phyloP scores from a whole-genome alignment of 2,329 filamentous ascomycete species.

The Epichloe glyceriae region DNA sequence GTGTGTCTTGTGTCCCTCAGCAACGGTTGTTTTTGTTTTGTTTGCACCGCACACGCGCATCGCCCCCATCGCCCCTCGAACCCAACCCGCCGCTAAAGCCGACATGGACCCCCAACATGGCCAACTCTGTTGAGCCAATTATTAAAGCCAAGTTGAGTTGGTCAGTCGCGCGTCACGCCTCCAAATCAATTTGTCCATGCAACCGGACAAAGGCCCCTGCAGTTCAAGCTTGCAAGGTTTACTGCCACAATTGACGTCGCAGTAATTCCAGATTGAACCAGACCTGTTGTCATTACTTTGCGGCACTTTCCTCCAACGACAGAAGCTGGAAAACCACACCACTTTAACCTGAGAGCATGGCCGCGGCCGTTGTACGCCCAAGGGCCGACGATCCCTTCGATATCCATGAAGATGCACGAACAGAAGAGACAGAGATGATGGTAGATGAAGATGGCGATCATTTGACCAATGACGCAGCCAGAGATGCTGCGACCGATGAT shows the following conservation, averaged over 20 bases:
- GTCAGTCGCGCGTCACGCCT: slow-evolving; percentile 2
- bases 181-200: not conserved
- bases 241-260: not conserved
- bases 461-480: slow-evolving; percentile 15
- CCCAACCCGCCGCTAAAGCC: no score
- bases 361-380: not conserved
- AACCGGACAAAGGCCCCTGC: not conserved
- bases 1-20: slow-evolving; percentile 9
- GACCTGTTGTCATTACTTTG: no score
- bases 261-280: not conserved
- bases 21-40: slow-evolving; percentile 22
- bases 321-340: not conserved
- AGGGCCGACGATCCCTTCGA: slow-evolving; percentile 26
- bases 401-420: slow-evolving; percentile 37
- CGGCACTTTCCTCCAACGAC: no score
- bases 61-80: not conserved
- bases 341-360: slow-evolving; percentile 2
- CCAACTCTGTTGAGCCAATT: no score
- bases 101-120: no score
- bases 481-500: slow-evolving; percentile 12
- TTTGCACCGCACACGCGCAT: slow-evolving; percentile 12
- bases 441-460: slow-evolving; percentile 26
- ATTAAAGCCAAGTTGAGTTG: no score
- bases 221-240: not conserved
- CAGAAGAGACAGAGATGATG: slow-evolving; percentile 38